Base-by-base conservation (phyloP, 805 yeast species). In the Dipodascus geniculatus region DNA sequence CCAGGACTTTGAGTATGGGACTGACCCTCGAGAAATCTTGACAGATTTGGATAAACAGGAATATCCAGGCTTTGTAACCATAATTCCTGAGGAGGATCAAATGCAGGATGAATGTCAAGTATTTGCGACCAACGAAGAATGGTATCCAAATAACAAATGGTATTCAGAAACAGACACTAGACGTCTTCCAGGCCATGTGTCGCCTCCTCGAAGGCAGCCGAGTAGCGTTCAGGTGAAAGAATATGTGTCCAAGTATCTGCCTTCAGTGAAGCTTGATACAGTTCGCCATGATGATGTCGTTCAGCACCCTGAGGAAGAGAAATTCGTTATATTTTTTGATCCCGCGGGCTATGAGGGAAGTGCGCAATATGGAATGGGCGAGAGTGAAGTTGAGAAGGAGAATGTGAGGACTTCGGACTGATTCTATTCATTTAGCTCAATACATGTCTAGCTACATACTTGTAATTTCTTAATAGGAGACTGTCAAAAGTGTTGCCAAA, bases 61-160 rank as follows among this genome's bases (percentile, higher is more conserved):
- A 38, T 17, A 38, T n/a, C 44, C 44, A 17, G 44, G 44, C 6
- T 38, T 38, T 38, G 20, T 38, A n/a, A 38, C 44, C 14, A 6
- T n/a, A 11, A 17, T 38, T 38, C 17, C 44, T n/a, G 20, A 38
- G 4, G 44, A n/a, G 19, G 44, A 17, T 38, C 14, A 38, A 28
- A 28, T 28, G 33, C 33, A 28, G 11, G 33, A 28, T 11, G 33
- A 28, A 6, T 28, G 11, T 28, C 33, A 28, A 28, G 33, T 28
- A 6, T 28, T 6, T 28, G 33, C 11, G 9, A 28, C 33, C 6
- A 28, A 28, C 33, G 19, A 38, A 17, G 11, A 9, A 17, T 38
- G 44, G 44, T 38, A 38, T 38, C 44, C 44, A 11, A n/a, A 38
- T 38, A 38, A 38, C 44, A 38, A 38, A 17, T 38, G 44, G 44